Evolutionary conservation across 805 yeast species (phyloP), one percentile per base, ranked within the genome.

Genomic region (Saccharomycopsis sp.): DNA sequence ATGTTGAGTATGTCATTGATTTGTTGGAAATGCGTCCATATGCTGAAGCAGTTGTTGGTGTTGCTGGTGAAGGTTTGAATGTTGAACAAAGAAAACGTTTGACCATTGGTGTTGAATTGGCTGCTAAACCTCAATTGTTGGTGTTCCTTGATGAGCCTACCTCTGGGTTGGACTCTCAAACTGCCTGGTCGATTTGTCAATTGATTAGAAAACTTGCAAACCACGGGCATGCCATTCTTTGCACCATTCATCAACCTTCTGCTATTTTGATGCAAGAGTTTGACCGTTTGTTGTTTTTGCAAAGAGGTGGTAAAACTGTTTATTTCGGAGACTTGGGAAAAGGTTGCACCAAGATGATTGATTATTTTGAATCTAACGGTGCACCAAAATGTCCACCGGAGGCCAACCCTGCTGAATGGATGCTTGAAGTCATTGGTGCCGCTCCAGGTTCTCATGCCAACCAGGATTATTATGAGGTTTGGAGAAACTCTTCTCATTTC

Each of bases 291-390:
- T 61, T 80, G 50, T 70, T 82, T 51, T 65, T 82, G 55, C 77
- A 77, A 50, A 73, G 69, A 49, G 94, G 94, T 57, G 94, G 94
- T 50, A 64, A 69, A 53, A 82, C 88, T 49, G 89, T 80, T 23
- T 82, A 82, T 59, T 82, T 80, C 56, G 94, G 94, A 52, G 87
- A 80, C 48, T 74, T 81, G 52, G 92, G 92, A 50, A 64, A 68
- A 45, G 71, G 74, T 55, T 79, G 82, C 38, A 43, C 51, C 29
- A 64, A 76, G 2, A 64, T 82, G 58, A 71, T 77, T 34, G 57
- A 65, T 43, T 82, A 81, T 58, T 81, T 81, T 53, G 88, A 81
- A 61, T 68, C 68, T 50, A 61, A 78, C 55, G 83, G 95, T 26
- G 86, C 88, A 30, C 71, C 77, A 45, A 67, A 69, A 39, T 82